Conservation (phyloP, 768 basidiomycete species). For the Leucocoprinus sp. region DNA sequence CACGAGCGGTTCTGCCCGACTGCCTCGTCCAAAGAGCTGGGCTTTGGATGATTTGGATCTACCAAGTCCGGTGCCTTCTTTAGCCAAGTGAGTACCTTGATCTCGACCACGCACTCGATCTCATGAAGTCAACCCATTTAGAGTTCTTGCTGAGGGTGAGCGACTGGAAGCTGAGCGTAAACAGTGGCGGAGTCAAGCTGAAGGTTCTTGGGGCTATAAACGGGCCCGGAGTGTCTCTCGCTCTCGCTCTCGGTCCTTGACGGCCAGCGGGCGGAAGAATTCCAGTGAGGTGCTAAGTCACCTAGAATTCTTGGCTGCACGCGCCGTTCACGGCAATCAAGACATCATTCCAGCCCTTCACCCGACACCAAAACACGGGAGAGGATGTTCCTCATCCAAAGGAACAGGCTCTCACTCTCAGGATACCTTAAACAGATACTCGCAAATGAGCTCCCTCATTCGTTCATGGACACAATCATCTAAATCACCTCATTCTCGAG, state of each 20-base stretch:
- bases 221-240: slow-evolving; percentile 56
- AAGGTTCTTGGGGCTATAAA: slow-evolving; percentile 56
- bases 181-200: slow-evolving; percentile 59
- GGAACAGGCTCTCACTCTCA: slow-evolving; percentile 6
- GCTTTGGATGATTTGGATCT: slow-evolving; percentile 52
- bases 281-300: slow-evolving; percentile 22
- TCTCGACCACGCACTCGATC: slow-evolving; percentile 1
- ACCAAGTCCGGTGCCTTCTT: slow-evolving; percentile 51
- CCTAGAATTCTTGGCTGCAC: slow-evolving; percentile 58
- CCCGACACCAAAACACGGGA: slow-evolving; percentile 12
- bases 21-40: slow-evolving; percentile 48
- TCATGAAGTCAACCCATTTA: slow-evolving; percentile 19
- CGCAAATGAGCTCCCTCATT: slow-evolving; percentile 7
- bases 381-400: slow-evolving; percentile 1
- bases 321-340: slow-evolving; percentile 62
- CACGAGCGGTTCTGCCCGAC: slow-evolving; percentile 8
- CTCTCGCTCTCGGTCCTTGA: slow-evolving; percentile 51
- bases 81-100: slow-evolving; percentile 33
- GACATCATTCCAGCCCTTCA: slow-evolving; percentile 35
- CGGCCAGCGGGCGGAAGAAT: slow-evolving; percentile 24
- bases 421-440: background rate
- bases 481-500: slow-evolving; percentile 14
- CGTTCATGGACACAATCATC: slow-evolving; percentile 5
- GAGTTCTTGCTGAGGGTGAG: slow-evolving; percentile 61
- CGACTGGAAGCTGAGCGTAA: slow-evolving; percentile 55